Conservation (phyloP, 139 green algal species). For the Coelastrella sp. region DNA sequence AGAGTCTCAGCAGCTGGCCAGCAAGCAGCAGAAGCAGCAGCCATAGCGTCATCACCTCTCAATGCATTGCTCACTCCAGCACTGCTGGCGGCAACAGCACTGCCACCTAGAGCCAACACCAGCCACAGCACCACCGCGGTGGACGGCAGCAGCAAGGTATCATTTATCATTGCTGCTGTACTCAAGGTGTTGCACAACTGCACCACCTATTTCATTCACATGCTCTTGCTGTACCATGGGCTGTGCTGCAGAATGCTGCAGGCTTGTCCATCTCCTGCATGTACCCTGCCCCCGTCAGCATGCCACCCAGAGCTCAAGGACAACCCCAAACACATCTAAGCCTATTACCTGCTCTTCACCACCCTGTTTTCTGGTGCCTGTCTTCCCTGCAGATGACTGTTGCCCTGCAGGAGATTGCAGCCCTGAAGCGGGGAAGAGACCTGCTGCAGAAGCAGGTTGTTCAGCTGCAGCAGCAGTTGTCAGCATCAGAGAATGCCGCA, state of each 20-base stretch:
- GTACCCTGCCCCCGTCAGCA: background rate
- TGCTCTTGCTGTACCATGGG: background rate
- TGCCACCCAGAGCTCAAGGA: background rate
- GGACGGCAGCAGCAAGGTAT: background rate
- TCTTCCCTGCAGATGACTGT: background rate
- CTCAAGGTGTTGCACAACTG: background rate
- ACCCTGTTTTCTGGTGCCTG: too few species aligned
- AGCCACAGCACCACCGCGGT: too few species aligned
- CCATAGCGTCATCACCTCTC: background rate
- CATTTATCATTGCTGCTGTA: background rate
- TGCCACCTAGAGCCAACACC: background rate
- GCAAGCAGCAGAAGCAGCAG: constrained; percentile 22
- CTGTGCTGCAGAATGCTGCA: background rate
- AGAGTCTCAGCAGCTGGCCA: background rate
- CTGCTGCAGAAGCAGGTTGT: constrained; percentile 8
- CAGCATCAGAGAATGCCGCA: background rate
- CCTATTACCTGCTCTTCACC: background rate
- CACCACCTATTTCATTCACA: background rate
- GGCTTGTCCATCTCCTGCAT: background rate
- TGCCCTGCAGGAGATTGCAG: constrained; percentile 18
- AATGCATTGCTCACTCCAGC: background rate
- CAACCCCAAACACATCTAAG: background rate
- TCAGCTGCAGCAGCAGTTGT: constrained; percentile 32
- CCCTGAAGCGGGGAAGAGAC: background rate
- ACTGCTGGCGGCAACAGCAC: background rate